Evolutionary conservation across 2,329 filamentous ascomycete genomes (phyloP), one percentile per base, ranked within the genome.

Genomic region (Fusarium brevicatenulatum): DNA sequence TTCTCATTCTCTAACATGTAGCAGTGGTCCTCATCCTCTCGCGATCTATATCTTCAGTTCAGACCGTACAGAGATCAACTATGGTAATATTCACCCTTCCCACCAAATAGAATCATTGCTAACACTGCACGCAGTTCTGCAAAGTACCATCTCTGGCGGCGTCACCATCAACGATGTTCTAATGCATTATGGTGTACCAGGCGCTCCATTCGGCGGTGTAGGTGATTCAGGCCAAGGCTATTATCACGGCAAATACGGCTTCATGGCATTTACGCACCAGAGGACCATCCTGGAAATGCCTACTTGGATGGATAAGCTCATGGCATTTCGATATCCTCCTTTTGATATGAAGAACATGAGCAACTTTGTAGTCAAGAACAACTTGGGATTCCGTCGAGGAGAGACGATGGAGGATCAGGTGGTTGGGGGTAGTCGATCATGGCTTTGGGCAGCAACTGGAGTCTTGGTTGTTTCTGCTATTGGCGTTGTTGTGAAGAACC

Each of bases 131-230:
- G 4, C 8, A 52, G 23, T 37, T 25, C 32, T 53, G 0, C 18
- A 53, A 1, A 37, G 37, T 1, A 53, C 49, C 2, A 53, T 37
- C 4, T 53, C 32, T 0, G 85, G 85, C 28, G 84, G 85, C 19
- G 83, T 86, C 53, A 85, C 83, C 1, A 77, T 86, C 71, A 86
- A 86, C 68, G 84, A 85, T 68, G 77, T 80, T 19, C 72, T 81
- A 37, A 70, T 84, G 10, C 85, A 86, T 50, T 79, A 80, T 30
- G 76, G 72, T 2, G 78, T 83, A n/a, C 78, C 78, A 1, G 78
- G 76, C 18, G 82, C 82, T 1, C 84, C 85, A 2, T 86, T 87
- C 65, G 85, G 85, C 19, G 85, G 85, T 10, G 82, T 85, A 23
- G 85, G 85, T 18, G 79, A 80, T 18, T 84, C 82, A 1, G 85